These are phyloP conservation scores for Pichia inconspicua DNA, from an alignment of 1,139 yeast genomes.

Conservation along the genomic window DNA sequence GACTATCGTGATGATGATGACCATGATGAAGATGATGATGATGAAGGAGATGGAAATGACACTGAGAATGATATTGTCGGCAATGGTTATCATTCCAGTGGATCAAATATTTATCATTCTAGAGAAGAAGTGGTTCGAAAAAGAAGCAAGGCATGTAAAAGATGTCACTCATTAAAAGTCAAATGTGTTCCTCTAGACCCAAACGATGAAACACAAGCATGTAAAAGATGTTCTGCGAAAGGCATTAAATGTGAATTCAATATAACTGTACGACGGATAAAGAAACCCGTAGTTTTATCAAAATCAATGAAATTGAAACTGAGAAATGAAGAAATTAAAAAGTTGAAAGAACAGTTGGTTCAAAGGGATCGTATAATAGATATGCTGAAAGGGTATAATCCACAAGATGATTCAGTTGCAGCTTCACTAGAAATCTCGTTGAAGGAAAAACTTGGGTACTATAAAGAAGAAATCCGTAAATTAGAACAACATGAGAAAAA, in stretches of 20 bases:
- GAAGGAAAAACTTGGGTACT: conserved; percentile 10
- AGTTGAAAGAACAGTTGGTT: conserved; percentile 9
- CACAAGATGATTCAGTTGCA: conserved; percentile 8
- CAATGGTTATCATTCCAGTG: neutral
- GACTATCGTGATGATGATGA: neutral
- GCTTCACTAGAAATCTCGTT: neutral
- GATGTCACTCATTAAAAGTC: conserved; percentile 75
- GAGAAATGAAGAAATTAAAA: conserved; percentile 11
- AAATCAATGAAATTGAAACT: conserved; percentile 10
- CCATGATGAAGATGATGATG: neutral
- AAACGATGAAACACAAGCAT: conserved; percentile 48
- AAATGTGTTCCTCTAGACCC: conserved; percentile 71
- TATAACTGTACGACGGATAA: conserved; percentile 46
- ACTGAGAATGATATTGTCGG: neutral
- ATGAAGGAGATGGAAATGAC: neutral
- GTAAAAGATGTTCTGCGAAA: conserved; percentile 65
- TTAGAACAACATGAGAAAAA: conserved; percentile 24
- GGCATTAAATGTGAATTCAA: conserved; percentile 63
- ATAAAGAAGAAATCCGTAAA: conserved; percentile 30
- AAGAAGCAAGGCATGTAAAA: conserved; percentile 61
- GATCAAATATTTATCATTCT: neutral
- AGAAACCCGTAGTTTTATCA: conserved; percentile 25
- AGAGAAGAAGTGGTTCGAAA: neutral
- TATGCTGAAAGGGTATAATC: conserved; percentile 11
- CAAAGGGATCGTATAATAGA: conserved; percentile 17